Percentiles rank a stretch among this genome's conserved stretches.
These are phyloP conservation scores for Tetrahymena elliotti DNA, from an alignment of 73 alveolate genomes.

Conservation along the genomic window DNA sequence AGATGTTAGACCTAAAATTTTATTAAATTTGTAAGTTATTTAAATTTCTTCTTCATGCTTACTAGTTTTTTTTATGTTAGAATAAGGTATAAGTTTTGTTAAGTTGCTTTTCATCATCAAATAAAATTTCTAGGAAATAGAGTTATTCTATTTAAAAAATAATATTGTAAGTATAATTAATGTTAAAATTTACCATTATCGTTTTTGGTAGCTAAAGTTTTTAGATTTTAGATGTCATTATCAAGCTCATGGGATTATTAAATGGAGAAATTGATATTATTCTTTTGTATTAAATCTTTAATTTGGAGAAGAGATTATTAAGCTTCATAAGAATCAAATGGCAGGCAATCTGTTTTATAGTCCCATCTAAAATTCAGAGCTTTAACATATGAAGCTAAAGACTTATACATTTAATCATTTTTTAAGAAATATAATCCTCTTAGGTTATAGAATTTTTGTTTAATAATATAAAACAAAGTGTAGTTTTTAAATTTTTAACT, in stretches of 20 bases:
- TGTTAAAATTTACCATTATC: background rate
- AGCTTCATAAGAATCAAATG: background rate
- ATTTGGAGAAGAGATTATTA: background rate
- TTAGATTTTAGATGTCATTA: background rate
- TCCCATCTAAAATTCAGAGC: background rate
- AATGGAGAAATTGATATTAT: background rate
- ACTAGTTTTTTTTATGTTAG: background rate
- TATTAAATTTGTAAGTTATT: too few species aligned
- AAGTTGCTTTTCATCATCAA: background rate
- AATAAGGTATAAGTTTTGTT: background rate
- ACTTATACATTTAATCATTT: background rate
- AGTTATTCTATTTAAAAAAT: background rate
- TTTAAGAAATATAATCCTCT: background rate
- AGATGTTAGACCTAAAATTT: too few species aligned
- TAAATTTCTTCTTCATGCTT: background rate
- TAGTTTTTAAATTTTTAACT: background rate
- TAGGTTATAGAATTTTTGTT: background rate
- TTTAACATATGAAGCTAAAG: background rate
- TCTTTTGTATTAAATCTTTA: background rate
- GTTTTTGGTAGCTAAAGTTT: background rate
- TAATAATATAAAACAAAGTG: background rate
- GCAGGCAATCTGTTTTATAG: background rate
- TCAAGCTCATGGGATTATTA: background rate
- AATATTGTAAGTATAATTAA: background rate
- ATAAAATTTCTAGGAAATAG: background rate